Conservation (phyloP, 2,329 filamentous ascomycete species). For the Blumeriella jaapii region DNA sequence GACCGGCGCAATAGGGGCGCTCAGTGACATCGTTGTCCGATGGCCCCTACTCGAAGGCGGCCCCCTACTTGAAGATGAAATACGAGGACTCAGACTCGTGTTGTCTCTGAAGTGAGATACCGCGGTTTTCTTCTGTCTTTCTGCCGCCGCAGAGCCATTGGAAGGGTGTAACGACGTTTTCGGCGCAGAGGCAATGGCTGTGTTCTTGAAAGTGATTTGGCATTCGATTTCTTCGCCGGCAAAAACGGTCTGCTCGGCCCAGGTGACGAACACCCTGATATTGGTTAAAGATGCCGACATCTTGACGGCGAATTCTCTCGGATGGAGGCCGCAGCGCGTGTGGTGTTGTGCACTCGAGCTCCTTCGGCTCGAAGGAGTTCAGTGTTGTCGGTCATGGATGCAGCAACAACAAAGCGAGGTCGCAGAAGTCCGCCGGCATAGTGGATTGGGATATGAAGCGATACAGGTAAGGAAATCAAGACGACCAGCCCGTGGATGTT, state of each 20-base stretch:
- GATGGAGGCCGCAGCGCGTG: not conserved
- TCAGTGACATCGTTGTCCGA: conserved; percentile 55
- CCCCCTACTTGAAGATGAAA: conserved; percentile 30
- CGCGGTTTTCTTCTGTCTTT: conserved; percentile 23
- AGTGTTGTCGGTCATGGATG: conserved; percentile 25
- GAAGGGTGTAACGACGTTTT: conserved; percentile 19
- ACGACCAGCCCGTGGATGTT: too few relatives aligned
- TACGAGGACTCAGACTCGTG: conserved; percentile 37
- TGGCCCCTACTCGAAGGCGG: conserved; percentile 41
- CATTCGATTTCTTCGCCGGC: conserved; percentile 93
- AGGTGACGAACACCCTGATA: conserved; percentile 91
- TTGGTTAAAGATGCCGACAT: conserved; percentile 46
- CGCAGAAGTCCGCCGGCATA: conserved; percentile 17
- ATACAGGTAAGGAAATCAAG: too few relatives aligned
- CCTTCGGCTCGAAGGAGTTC: conserved; percentile 25
- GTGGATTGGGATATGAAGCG: conserved; percentile 5
- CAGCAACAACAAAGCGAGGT: conserved; percentile 13
- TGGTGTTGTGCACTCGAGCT: conserved; percentile 6
- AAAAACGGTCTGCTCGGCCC: conserved; percentile 90
- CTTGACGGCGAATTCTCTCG: not conserved
- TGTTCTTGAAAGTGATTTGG: conserved; percentile 92
- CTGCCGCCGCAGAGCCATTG: conserved; percentile 20
- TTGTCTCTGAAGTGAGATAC: conserved; percentile 29
- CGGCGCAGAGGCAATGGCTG: conserved; percentile 29
- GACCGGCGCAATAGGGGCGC: conserved; percentile 32